Base-by-base conservation (phyloP, 495 filamentous ascomycete species). In the Podospora comata region DNA sequence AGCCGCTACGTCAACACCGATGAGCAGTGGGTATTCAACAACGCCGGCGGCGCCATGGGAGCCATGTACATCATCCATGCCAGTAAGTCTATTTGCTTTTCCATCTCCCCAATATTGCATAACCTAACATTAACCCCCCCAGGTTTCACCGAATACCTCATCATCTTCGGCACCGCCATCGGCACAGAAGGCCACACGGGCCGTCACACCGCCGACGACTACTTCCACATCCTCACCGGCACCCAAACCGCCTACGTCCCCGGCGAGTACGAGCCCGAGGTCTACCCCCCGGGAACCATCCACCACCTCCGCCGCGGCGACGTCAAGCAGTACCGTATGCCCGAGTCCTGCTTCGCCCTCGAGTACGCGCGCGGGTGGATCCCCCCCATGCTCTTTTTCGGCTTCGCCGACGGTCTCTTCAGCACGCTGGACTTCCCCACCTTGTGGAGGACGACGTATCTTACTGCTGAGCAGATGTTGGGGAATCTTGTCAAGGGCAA, bases 341-440 rank as follows among this genome's bases (percentile, higher is more conserved):
- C 89, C 66, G 84, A 84, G 58, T 84, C 84, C 58, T 96, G 92
- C 85, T 94, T 92, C 76, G 92, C 92, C 56, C 86, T 96, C 64
- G 92, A 95, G 83, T 92, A 94, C 81, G 92, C 92, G 27, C 87
- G 91, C 72, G 92, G 92, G 72, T 95, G 91, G 91, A 94, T 96
- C 78, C 92, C 92, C 64, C 90, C 89, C 68, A 95, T 96, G 92
- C 81, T 96, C 30, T 88, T 89, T 78, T 95, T 96, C 79, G 92
- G 92, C 19, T 94, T 88, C 75, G 89, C 91, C 70, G 92, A 95
- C 82, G 87, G 85, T 66, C 83, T 94, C 67, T 85, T 83, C 62
- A 90, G 87, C 75, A 93, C 90, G 5, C 82, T 94, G 65, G 91
- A 95, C 75, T 83, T 94, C 77, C 86, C 84, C 5, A 94, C 92